Percentiles rank a stretch among this genome's conserved stretches.
phyloP scores from a whole-genome alignment of 768 basidiomycete genomes.

The Pisolithus tinctorius region DNA sequence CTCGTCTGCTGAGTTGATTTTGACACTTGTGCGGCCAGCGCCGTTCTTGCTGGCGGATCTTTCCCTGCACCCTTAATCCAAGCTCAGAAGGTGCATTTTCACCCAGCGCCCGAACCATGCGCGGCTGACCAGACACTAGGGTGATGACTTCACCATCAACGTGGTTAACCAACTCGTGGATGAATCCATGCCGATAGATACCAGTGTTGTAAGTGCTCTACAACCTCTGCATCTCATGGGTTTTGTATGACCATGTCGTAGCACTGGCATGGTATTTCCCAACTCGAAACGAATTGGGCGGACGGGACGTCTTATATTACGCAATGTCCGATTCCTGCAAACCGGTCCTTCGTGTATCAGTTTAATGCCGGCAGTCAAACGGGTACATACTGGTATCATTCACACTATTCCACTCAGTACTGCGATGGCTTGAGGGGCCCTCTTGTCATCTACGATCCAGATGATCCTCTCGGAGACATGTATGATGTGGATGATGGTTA shows the following conservation, averaged over 20 bases:
- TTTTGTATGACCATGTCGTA: constrained; percentile 12
- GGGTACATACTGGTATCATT: constrained; percentile 32
- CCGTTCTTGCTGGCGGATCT: constrained; percentile 33
- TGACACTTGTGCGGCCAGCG: constrained; percentile 3
- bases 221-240: not conserved
- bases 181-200: constrained; percentile 41
- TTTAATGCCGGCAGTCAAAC: constrained; percentile 18
- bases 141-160: constrained; percentile 35
- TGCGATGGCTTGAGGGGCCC: constrained; percentile 35
- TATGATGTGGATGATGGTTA: constrained; percentile 44
- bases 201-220: constrained; percentile 33
- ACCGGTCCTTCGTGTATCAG: constrained; percentile 17
- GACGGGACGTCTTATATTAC: constrained; percentile 39
- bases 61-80: constrained; percentile 42
- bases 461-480: constrained; percentile 30
- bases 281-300: constrained; percentile 35
- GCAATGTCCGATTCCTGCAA: constrained; percentile 27
- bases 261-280: constrained; percentile 55
- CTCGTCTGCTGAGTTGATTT: not conserved
- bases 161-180: constrained; percentile 41
- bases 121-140: constrained; percentile 22
- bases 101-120: not conserved
- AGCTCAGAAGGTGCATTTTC: constrained; percentile 24
- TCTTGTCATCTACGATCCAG: constrained; percentile 36
- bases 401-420: constrained; percentile 31